Base-by-base conservation (phyloP, 73 alveolate species). In the Tetrahymena elliotti region DNA sequence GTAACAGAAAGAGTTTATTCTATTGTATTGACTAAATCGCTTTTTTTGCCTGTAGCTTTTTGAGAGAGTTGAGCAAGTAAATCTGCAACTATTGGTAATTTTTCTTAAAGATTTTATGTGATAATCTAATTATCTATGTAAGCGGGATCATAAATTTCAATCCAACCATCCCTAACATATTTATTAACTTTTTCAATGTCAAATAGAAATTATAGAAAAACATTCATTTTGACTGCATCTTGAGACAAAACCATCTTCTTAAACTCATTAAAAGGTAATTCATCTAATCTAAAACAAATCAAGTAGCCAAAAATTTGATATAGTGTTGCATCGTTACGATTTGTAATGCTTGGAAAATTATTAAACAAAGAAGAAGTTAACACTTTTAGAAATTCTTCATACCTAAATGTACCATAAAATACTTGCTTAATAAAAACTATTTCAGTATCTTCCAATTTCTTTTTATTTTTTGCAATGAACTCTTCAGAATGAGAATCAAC, bases 211-310 rank as follows among this genome's bases (percentile, higher is more conserved):
- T 98, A 96, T 34, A 98, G 96, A 93, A 98, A 96, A 93, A 97
- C 99, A 96, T 98, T 98, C 99, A 98, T 98, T 94, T 98, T 98
- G n/a, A 98, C 99, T 52, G 99, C 97, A 96, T 98, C 99, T 96
- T 98, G 97, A 38, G 98, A 97, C 95, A 97, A 96, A 94, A 96
- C 96, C 95, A 97, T 95, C 96, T 97, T 97, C 93, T 98, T 97
- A 93, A 95, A 98, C 92, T 98, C 99, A 83, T 97, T 99, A 93
- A 97, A 94, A 20, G 99, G 99, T 84, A 98, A 94, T 96, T 98
- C 99, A 93, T 98, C 99, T 22, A 98, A 98, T 35, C 99, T 83
- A 97, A 98, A 98, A 33, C 98, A 94, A 35, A 99, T 96, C 88
- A 98, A 96, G 96, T 98, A 98, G 5, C 98, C 98, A 93, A 98